Evolutionary conservation across 2,329 filamentous ascomycete genomes (phyloP).

Genomic region (Colletotrichum tofieldiae): DNA sequence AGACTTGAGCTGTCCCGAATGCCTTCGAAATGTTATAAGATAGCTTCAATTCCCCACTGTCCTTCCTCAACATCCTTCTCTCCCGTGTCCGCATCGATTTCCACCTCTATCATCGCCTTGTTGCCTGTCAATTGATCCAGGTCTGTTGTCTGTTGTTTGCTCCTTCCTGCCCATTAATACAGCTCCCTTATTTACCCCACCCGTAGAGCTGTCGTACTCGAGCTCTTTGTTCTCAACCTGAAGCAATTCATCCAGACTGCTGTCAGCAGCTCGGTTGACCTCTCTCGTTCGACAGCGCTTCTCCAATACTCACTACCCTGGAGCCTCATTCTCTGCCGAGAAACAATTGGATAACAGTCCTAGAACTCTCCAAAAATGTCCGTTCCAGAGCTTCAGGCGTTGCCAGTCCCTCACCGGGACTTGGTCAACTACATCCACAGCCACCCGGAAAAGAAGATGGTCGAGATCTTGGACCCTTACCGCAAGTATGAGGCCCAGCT

Average conservation of each 20-base stretch:
- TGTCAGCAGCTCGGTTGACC: not conserved
- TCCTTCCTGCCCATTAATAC: not conserved
- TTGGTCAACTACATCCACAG: conserved; percentile 69
- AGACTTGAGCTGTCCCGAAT: not conserved
- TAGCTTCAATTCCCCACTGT: conserved; percentile 16
- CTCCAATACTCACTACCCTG: not conserved
- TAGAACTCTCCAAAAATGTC: conserved; percentile 51
- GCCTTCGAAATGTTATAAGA: conserved; percentile 31
- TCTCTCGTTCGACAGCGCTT: too few species aligned
- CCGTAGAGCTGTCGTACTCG: not conserved
- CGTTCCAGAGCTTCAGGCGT: conserved; percentile 57
- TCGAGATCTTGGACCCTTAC: conserved; percentile 75
- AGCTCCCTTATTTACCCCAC: not conserved
- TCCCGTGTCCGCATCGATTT: too few species aligned
- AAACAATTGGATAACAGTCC: not conserved
- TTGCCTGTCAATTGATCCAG: conserved; percentile 16
- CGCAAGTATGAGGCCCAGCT: conserved; percentile 78
- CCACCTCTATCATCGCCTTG: not conserved
- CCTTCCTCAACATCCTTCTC: not conserved
- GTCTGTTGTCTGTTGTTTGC: not conserved
- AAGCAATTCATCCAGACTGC: not conserved
- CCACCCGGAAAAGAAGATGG: conserved; percentile 68
- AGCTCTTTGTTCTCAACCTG: not conserved
- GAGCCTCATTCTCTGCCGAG: not conserved
- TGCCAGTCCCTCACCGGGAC: conserved; percentile 63